phyloP scores from a whole-genome alignment of 139 green algal species.

The Asterochloris erici region DNA sequence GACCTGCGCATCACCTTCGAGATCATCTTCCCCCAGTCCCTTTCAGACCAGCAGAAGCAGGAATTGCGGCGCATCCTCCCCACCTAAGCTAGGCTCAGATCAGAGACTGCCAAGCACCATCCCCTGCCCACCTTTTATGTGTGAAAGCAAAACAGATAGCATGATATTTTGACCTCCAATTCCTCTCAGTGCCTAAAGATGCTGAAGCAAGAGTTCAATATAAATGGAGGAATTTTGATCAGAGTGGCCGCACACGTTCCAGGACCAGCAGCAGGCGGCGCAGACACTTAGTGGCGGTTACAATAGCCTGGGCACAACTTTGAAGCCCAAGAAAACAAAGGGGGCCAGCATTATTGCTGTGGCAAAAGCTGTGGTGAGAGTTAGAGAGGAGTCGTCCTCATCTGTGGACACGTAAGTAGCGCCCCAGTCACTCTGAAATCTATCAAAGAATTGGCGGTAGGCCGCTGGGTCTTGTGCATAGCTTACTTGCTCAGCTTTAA shows the following conservation, averaged over 20 bases:
- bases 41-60: constrained; percentile 38
- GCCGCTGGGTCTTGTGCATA: constrained; percentile 31
- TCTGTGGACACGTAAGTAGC: neutral
- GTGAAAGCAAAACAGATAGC: no score
- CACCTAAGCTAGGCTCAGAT: no score
- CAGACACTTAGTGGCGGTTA: no score
- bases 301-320: neutral
- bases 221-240: no score
- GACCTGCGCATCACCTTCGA: constrained; percentile 77
- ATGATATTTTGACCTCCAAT: no score
- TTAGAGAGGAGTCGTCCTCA: constrained; percentile 7
- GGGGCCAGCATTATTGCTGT: constrained; percentile 17
- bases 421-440: constrained; percentile 10
- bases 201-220: no score
- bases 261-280: no score
- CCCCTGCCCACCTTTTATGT: no score
- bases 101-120: no score
- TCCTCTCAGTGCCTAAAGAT: no score
- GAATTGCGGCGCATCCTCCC: constrained; percentile 31
- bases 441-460: constrained; percentile 48
- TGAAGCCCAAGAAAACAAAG: constrained; percentile 12
- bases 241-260: no score
- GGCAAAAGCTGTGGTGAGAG: neutral
- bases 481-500: constrained; percentile 45
- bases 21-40: constrained; percentile 30